Evolutionary conservation across 192 early-diverging fungal species (phyloP), one percentile per base, ranked within the genome.

Genomic region (Pecoramyces ruminantium): DNA sequence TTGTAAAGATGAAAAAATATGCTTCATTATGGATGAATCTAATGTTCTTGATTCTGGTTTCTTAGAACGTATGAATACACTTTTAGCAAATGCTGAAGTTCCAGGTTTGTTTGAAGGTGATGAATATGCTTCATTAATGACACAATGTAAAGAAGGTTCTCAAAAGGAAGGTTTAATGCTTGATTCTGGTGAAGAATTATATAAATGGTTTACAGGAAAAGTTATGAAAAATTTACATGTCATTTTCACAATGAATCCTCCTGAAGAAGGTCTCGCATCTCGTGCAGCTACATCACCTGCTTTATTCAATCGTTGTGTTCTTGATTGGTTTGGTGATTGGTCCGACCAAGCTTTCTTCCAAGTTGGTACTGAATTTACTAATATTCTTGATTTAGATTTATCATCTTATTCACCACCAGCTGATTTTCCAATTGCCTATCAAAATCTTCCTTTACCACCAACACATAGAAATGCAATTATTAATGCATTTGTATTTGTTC

Each of bases 291-390:
- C 97, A 8, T 98, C 96, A 16, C 98, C 98, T 38, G 98, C 98
- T 21, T 89, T 99, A 86, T 99, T 99, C 92, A 99, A 99, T 84
- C 95, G 98, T 83, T 99, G 98, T 87, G 98, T 99, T 77, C 86
- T 99, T 29, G 96, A 99, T 87, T 99, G 98, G 97, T 97, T 98
- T 78, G 98, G 97, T 79, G 98, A 99, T 85, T 99, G 97, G 97
- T 92, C 95, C 0, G 93, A 96, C 83, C 95, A 97, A 84, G 97
- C 97, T 2, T 95, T 99, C 85, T 97, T 91, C 90, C 98, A 99
- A 88, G 98, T 99, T 30, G 97, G 96, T 34, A 92, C 92, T 80
- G 98, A 99, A 87, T 97, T 98, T 84, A 98, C 98, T 6, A 87
- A 91, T 67, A 88, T 91, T 13, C 85, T 99, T 29, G 97, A 99